Evolutionary conservation across 2,329 filamentous ascomycete genomes (phyloP), one percentile per base, ranked within the genome.

Genomic region (Ophiosphaerella korrae): DNA sequence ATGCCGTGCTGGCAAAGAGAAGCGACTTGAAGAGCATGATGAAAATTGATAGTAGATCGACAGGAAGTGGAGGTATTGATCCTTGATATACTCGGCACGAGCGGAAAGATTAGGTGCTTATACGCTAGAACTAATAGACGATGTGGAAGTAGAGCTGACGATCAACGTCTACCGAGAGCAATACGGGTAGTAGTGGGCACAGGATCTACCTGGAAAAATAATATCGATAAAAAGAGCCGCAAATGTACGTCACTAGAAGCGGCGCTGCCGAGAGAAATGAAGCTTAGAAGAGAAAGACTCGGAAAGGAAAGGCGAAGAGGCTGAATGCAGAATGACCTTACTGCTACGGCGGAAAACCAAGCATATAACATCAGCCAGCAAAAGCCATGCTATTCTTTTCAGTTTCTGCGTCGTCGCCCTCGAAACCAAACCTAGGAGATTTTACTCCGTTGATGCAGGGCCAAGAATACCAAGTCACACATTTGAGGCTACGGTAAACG

Each of bases 11-110:
- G 56, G 69, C 70, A 34, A 72, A 37, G 36, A 71, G 52, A 29
- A 73, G 57, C 16, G 61, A 46, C 21, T 66, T 60, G 61, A 68
- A 59, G 47, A 71, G 63, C 70, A 73, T 73, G 48, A 39, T 69
- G 60, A 43, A 53, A 34, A 31, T 41, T 18, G 41, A 29, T 29
- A 45, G 33, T 45, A 23, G 23, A 11, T 32, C 34, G 18, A 38
- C 26, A 16, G 11, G 40, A 24, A 38, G 29, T 41, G 31, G 33
- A 23, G 23, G 29, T 14, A 29, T 12, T 5, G 31, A 40, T 36
- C 12, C 13, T 38, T 34, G 14, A 12, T 14, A 39, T 13, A n/a
- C 8, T 32, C 6, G 11, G 29, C 7, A 39, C 16, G 18, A 14
- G 23, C 21, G 38, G 23, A 24, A 32, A 23, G 21, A 41, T 23